A percentile compares a stretch with the other conserved stretches of the same genome.
Conservation (phyloP, 2,329 filamentous ascomycete genomes). For the Penicillium occitanis region DNA sequence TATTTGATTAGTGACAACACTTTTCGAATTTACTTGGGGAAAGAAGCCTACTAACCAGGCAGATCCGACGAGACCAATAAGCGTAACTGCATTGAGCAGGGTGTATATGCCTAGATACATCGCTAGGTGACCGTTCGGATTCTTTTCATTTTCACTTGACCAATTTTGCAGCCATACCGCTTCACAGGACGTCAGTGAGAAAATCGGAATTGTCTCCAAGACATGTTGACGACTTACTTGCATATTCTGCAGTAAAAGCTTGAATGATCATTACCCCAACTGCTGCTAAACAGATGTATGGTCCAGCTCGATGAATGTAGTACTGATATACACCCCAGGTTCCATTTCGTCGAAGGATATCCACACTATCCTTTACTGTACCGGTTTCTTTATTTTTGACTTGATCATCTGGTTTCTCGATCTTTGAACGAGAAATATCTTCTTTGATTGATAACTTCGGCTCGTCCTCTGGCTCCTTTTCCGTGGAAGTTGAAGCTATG, state of each 20-base stretch:
- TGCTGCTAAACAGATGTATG: background rate
- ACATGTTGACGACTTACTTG: slow-evolving; percentile 2
- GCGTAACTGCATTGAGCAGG: slow-evolving; percentile 17
- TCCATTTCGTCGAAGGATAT: slow-evolving; percentile 1
- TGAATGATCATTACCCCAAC: background rate
- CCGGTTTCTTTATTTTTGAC: background rate
- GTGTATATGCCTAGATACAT: slow-evolving; percentile 24
- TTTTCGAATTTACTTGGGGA: background rate
- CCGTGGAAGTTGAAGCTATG: background rate
- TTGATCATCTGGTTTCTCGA: background rate
- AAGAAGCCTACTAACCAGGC: background rate
- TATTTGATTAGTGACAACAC: background rate
- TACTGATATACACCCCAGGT: slow-evolving; percentile 14
- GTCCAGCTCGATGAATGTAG: slow-evolving; percentile 14
- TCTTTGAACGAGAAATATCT: background rate
- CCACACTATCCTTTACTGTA: background rate
- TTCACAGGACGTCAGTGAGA: slow-evolving; percentile 7
- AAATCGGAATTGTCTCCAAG: background rate
- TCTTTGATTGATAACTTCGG: background rate
- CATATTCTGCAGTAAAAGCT: slow-evolving; percentile 13
- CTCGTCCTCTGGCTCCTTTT: background rate
- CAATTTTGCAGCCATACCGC: slow-evolving; percentile 23
- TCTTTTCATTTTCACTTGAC: slow-evolving; percentile 21
- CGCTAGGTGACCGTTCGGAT: slow-evolving; percentile 19
- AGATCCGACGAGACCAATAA: slow-evolving; percentile 7